These are phyloP conservation scores for Brassica cretica DNA, from an alignment of 345 rosid species.

Conservation along the genomic window DNA sequence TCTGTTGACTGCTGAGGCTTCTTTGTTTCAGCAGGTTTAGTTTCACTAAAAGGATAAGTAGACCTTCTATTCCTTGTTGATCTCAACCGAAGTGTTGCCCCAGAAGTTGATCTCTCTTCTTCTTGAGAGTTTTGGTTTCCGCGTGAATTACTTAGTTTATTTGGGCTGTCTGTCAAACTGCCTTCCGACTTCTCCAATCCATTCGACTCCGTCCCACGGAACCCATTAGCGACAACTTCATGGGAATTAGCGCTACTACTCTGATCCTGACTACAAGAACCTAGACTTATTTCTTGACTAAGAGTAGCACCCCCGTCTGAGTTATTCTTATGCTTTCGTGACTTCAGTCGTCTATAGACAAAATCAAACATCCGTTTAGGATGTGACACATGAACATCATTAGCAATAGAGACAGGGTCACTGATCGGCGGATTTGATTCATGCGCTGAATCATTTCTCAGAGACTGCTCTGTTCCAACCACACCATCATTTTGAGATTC, in stretches of 20 bases:
- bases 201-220: constrained; percentile 41
- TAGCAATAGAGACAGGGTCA: constrained; percentile 39
- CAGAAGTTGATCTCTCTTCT: constrained; percentile 72
- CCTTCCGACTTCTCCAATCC: constrained; percentile 39
- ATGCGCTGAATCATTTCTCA: constrained; percentile 34
- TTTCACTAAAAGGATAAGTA: constrained; percentile 58
- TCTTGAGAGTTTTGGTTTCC: constrained; percentile 51
- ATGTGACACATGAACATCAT: constrained; percentile 41
- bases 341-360: constrained; percentile 80
- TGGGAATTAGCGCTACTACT: constrained; percentile 38
- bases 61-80: constrained; percentile 84
- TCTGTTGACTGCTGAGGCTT: constrained; percentile 54
- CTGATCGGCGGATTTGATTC: constrained; percentile 44
- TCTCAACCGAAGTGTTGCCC: constrained; percentile 63
- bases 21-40: constrained; percentile 53
- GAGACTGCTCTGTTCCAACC: constrained; percentile 38
- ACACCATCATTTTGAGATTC: constrained; percentile 36
- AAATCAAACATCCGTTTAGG: constrained; percentile 67
- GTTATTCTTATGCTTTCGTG: constrained; percentile 48
- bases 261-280: constrained; percentile 43
- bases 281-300: constrained; percentile 49
- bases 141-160: constrained; percentile 42
- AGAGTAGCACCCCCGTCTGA: constrained; percentile 42
- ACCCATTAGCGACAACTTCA: constrained; percentile 45
- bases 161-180: constrained; percentile 38